Evolutionary conservation across 2,329 filamentous ascomycete species (phyloP).

Genomic region (Juglanconis sp.): DNA sequence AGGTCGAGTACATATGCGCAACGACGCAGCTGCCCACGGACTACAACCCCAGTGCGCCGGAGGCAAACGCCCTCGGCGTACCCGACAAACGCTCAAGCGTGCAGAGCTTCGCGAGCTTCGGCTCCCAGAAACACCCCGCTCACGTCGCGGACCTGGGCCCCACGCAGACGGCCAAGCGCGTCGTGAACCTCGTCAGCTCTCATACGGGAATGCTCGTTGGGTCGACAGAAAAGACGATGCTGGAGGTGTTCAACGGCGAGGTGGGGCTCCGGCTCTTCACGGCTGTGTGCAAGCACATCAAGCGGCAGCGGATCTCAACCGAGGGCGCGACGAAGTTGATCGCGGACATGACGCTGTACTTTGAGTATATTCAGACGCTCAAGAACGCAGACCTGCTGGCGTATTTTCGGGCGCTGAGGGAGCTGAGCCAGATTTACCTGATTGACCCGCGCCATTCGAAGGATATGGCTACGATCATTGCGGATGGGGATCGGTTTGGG

Average conservation of each 20-base stretch:
- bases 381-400: conserved; percentile 79
- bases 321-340: conserved; percentile 90
- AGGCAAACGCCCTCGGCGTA: conserved; percentile 30
- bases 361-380: conserved; percentile 76
- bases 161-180: conserved; percentile 71
- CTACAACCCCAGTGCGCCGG: conserved; percentile 69
- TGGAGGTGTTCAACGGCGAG: conserved; percentile 98
- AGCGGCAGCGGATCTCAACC: conserved; percentile 87
- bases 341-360: conserved; percentile 94
- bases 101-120: conserved; percentile 15
- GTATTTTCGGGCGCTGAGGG: conserved; percentile 88
- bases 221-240: conserved; percentile 94
- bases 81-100: conserved; percentile 16
- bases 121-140: conserved; percentile 32
- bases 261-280: conserved; percentile 90
- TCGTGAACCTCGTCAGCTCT: conserved; percentile 80
- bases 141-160: conserved; percentile 61
- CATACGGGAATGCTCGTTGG: conserved; percentile 93
- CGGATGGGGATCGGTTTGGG: conserved; percentile 83
- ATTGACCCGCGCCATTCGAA: conserved; percentile 85
- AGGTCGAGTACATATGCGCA: conserved; percentile 92
- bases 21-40: conserved; percentile 83
- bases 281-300: conserved; percentile 93
- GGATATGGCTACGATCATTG: conserved; percentile 92
- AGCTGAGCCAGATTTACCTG: conserved; percentile 92